Evolutionary conservation across 164 flowering plant species (phyloP).

Genomic region (Magnolia kwangsiensis): DNA sequence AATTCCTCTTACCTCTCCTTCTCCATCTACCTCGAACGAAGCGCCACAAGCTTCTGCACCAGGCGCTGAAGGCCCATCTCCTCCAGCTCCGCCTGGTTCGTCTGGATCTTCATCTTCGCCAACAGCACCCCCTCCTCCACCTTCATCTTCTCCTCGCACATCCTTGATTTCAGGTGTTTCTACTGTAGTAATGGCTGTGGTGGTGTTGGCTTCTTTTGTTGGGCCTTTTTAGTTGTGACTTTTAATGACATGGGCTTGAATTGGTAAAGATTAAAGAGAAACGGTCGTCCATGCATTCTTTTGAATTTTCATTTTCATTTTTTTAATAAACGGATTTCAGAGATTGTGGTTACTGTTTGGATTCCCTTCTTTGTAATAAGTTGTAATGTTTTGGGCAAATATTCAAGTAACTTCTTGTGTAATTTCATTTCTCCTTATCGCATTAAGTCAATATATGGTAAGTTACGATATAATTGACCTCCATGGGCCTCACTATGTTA

Average conservation of each 20-base stretch:
- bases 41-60: background rate
- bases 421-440: too few species aligned
- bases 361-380: background rate
- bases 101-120: background rate
- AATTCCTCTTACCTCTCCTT: background rate
- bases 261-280: background rate
- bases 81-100: background rate
- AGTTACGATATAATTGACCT: too few species aligned
- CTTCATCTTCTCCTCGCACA: background rate
- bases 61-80: too few species aligned
- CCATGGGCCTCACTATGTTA: too few species aligned
- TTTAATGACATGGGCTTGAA: background rate
- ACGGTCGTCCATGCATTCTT: background rate
- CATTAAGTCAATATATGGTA: too few species aligned
- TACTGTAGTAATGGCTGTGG: background rate
- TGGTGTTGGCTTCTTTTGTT: background rate
- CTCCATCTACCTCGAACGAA: background rate
- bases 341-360: background rate
- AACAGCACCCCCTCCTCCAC: background rate
- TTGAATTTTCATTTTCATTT: background rate
- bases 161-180: slow-evolving; percentile 4
- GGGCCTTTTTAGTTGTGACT: background rate
- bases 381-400: background rate
- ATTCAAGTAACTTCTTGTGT: too few species aligned
- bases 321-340: background rate